Evolutionary conservation across 139 green algal genomes (phyloP), one percentile per base, ranked within the genome.

Genomic region (Nannochloris sp.): DNA sequence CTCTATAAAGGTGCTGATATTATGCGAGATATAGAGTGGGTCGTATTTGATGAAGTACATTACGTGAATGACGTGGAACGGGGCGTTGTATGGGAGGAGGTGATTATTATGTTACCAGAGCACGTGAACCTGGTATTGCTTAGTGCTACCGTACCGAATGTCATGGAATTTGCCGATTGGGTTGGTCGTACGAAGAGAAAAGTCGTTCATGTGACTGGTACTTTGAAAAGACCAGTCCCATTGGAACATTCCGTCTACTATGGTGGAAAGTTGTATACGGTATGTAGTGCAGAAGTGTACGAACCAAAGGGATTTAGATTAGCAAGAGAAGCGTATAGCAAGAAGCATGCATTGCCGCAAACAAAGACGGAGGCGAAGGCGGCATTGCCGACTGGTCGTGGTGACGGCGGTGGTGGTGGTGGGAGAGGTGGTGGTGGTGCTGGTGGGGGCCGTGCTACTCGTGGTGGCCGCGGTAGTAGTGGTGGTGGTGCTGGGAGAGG

Each of bases 81-180:
- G 0, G 89, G 89, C 1, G 88, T 96, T 58, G 89, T 93, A 39
- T 91, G 83, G 90, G 90, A 96, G 79, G 90, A 96, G 74, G 82
- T 97, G 9, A 98, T 99, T 83, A 99, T 99, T 80, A 97, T 99
- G 94, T 83, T 99, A 37, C 94, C 94, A 0, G 78, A 83, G 4
- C 89, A 96, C 72, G 78, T 97, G 45, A 90, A 84, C 44, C 78
- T 98, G 29, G 81, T 99, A 15, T 72, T 98, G 65, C 84, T 99
- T 2, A 95, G 83, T 9, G 93, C 93, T 45, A 99, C 93, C 4
- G 71, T 99, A 33, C 93, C 93, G 45, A 99, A 99, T 67, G 87
- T 95, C 3, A 83, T 90, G 69, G 93, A 99, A 75, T 99, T 99
- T 84, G 93, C 93, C 1, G 86, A 92, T 68, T 99, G 93, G 93